A percentile compares a stretch with the other conserved stretches of the same genome.
These are phyloP conservation scores for Drosera capensis DNA, from an alignment of 148 eudicot genomes.

Conservation along the genomic window DNA sequence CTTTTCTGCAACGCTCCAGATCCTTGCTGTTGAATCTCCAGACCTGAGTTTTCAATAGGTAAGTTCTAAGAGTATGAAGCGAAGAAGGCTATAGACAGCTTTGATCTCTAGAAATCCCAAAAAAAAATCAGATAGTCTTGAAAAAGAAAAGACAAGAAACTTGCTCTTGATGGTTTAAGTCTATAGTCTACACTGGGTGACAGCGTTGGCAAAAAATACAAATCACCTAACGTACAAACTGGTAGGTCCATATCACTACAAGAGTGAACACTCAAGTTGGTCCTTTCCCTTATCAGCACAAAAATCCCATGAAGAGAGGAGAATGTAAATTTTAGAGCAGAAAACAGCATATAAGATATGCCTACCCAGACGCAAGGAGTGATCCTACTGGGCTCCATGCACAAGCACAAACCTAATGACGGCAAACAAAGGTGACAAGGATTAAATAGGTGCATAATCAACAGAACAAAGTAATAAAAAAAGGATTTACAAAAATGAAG, in stretches of 20 bases:
- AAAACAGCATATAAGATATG: neutral
- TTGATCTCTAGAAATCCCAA: too few species aligned
- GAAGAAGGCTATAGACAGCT: neutral
- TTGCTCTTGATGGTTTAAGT: too few species aligned
- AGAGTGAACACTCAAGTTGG: too few species aligned
- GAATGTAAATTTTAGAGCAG: too few species aligned
- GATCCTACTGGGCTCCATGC: constrained; percentile 67
- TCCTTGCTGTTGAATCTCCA: constrained; percentile 70
- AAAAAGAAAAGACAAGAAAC: too few species aligned
- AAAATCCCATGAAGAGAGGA: too few species aligned
- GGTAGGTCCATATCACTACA: too few species aligned
- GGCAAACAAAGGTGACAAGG: neutral
- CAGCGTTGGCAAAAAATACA: too few species aligned
- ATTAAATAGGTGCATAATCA: neutral
- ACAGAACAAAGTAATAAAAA: constrained; percentile 1
- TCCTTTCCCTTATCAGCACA: too few species aligned
- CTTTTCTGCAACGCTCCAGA: constrained; percentile 34
- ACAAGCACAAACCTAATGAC: constrained; percentile 50
- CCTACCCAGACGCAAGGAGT: constrained; percentile 74
- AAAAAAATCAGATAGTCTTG: too few species aligned
- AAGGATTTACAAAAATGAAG: constrained; percentile 1
- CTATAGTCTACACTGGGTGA: too few species aligned
- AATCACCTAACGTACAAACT: too few species aligned
- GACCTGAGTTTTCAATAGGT: constrained; percentile 21
- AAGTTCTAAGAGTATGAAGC: neutral